Conservation (phyloP, 2,329 filamentous ascomycete genomes). For the Sporothrix luriei region DNA sequence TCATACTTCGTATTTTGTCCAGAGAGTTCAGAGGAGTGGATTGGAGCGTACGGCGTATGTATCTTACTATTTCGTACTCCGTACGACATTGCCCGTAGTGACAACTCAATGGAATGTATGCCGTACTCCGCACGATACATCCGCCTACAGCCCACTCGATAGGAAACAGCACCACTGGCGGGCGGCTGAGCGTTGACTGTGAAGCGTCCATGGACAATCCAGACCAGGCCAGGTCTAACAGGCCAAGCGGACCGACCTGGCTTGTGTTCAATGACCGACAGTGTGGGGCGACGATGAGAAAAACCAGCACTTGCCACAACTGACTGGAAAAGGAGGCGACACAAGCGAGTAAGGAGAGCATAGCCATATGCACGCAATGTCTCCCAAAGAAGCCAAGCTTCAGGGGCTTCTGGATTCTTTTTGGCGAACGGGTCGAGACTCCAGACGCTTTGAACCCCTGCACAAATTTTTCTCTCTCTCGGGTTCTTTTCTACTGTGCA, state of each 20-base stretch:
- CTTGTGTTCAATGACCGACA: conserved; percentile 11
- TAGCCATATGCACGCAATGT: background rate
- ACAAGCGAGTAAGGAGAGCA: background rate
- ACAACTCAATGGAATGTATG: too few species aligned
- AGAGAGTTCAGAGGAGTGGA: background rate
- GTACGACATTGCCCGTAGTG: too few species aligned
- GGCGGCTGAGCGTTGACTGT: background rate
- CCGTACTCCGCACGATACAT: too few species aligned
- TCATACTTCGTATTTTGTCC: background rate
- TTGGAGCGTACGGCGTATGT: too few species aligned
- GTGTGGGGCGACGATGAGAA: conserved; percentile 9
- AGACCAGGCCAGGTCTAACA: conserved; percentile 3
- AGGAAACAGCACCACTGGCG: too few species aligned
- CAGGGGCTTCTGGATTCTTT: conserved; percentile 15
- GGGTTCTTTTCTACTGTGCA: too few species aligned
- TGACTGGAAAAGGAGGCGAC: conserved; percentile 8
- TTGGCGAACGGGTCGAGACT: background rate
- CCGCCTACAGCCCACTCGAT: too few species aligned
- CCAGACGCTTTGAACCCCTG: conserved; percentile 1
- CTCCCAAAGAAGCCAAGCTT: conserved; percentile 27
- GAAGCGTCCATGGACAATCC: background rate
- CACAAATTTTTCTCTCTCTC: conserved; percentile 19
- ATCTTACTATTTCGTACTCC: too few species aligned
- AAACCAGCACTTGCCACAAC: background rate
- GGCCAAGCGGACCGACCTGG: background rate